Percentiles rank a stretch among this genome's conserved stretches.
phyloP scores from a whole-genome alignment of 352 stramenopile species.

The Thalassiosira ordinaria region DNA sequence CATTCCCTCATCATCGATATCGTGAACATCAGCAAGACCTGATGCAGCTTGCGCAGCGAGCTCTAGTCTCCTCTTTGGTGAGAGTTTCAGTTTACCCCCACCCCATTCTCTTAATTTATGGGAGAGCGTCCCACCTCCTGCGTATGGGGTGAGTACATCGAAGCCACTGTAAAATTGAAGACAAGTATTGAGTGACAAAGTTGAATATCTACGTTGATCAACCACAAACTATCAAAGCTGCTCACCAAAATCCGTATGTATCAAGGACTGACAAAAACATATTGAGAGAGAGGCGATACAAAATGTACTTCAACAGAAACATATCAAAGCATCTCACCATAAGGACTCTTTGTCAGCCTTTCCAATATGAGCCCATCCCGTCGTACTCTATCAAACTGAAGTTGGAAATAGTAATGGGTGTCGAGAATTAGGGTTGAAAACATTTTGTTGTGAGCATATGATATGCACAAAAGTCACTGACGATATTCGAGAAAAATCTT shows the following conservation, averaged over 20 bases:
- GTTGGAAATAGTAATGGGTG: too few relatives aligned
- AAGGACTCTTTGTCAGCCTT: slow-evolving; percentile 50
- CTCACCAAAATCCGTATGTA: slow-evolving; percentile 75
- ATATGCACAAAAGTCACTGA: too few relatives aligned
- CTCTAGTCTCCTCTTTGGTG: slow-evolving; percentile 45
- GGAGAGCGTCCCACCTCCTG: slow-evolving; percentile 50
- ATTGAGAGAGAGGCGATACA: too few relatives aligned
- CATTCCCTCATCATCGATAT: slow-evolving; percentile 67
- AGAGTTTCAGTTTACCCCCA: slow-evolving; percentile 34
- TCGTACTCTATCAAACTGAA: slow-evolving; percentile 73
- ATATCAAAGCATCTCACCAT: too few relatives aligned
- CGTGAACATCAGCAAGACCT: slow-evolving; percentile 66
- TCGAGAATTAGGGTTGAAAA: too few relatives aligned
- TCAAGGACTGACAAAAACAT: slow-evolving; percentile 55
- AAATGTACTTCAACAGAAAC: too few relatives aligned
- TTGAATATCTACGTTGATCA: too few relatives aligned
- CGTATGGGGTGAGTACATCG: slow-evolving; percentile 65
- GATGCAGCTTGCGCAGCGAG: slow-evolving; percentile 68
- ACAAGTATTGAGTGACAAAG: too few relatives aligned
- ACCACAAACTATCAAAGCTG: too few relatives aligned
- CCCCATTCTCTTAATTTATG: slow-evolving; percentile 30
- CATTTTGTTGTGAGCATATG: too few relatives aligned
- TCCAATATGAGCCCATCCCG: slow-evolving; percentile 73
- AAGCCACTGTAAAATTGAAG: too few relatives aligned
- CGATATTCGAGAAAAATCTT: too few relatives aligned